phyloP scores from a whole-genome alignment of 78 protist genomes.

The Dictyostelium discoideum region DNA sequence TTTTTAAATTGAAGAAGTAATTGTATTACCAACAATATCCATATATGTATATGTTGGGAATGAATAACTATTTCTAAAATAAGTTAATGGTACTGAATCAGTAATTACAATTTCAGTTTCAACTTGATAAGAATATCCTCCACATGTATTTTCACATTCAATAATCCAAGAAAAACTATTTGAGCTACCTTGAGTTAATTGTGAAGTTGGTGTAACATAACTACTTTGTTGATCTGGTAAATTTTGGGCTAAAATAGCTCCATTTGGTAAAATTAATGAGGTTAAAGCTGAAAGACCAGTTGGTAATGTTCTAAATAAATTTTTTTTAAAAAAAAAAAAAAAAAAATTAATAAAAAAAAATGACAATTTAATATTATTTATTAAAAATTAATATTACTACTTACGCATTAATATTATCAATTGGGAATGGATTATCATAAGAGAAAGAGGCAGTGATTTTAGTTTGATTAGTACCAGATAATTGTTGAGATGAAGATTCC shows the following conservation, averaged over 20 bases:
- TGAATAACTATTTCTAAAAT: neutral
- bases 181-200: neutral
- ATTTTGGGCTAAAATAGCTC: neutral
- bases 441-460: neutral
- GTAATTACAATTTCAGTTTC: constrained; percentile 3
- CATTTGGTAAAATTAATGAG: neutral
- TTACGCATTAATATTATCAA: neutral
- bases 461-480: constrained; percentile 36
- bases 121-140: neutral
- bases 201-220: neutral
- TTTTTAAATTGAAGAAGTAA: neutral
- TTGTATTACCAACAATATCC: constrained; percentile 26
- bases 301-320: constrained; percentile 18
- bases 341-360: neutral
- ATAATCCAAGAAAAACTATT: neutral
- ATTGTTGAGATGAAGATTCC: neutral
- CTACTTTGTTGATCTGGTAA: neutral
- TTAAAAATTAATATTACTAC: neutral
- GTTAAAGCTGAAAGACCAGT: neutral
- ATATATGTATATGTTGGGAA: constrained; percentile 40
- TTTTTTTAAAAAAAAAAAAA: neutral
- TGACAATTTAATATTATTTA: no score
- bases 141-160: neutral
- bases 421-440: constrained; percentile 21
- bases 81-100: constrained; percentile 11